phyloP scores from a whole-genome alignment of 768 basidiomycete species.

The Pleurotus djamor region DNA sequence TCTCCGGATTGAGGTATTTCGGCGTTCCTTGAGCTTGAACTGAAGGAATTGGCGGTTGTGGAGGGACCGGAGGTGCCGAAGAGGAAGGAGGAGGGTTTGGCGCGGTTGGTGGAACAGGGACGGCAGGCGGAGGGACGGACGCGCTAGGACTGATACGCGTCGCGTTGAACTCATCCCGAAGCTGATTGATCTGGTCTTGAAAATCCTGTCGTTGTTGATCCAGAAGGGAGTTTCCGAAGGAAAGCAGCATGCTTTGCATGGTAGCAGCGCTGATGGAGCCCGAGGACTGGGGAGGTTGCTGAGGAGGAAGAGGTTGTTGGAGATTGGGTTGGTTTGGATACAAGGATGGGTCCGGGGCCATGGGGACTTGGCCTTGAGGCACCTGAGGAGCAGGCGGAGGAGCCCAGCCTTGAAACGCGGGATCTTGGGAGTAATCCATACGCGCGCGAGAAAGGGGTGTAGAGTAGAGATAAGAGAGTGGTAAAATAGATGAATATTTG shows the following conservation, averaged over 20 bases:
- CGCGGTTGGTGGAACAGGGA: neutral
- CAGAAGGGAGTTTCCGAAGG: neutral
- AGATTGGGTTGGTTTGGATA: neutral
- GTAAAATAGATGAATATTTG: neutral
- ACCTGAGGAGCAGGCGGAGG: neutral
- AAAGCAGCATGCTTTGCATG: neutral
- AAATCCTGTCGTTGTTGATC: neutral
- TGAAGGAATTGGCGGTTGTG: neutral
- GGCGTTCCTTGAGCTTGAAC: neutral
- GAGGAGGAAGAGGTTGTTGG: neutral
- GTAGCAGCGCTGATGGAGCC: neutral
- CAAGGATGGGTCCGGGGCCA: neutral
- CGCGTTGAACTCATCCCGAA: neutral
- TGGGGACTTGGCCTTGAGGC: neutral
- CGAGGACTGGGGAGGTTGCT: neutral
- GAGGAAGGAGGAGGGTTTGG: neutral
- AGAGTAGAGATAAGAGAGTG: neutral
- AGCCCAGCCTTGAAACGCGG: neutral
- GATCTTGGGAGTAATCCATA: neutral
- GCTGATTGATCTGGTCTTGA: neutral
- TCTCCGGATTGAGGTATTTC: slow-evolving; percentile 11
- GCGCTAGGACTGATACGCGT: neutral
- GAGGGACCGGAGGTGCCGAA: neutral
- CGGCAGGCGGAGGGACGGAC: neutral
- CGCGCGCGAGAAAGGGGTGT: neutral